Evolutionary conservation across 805 yeast genomes (phyloP), one percentile per base, ranked within the genome.

Genomic region (Blastobotrys peoriensis): DNA sequence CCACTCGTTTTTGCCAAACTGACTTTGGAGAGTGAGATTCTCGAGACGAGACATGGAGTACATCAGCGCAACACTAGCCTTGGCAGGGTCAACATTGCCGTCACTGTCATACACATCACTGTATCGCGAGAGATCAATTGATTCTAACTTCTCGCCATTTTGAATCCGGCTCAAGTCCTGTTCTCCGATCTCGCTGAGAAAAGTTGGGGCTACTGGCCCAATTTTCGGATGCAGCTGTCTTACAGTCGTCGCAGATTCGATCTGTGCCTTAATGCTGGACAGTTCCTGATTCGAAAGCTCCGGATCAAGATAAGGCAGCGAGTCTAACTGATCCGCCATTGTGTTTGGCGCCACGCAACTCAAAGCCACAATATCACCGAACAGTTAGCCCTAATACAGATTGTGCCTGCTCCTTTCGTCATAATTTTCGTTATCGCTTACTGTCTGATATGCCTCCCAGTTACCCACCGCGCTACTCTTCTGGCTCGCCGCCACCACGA

Each of bases 1-100:
- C 64, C 64, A 60, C 34, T 59, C 62, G 33, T 60, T 61, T 39
- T 57, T 50, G 10, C 64, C 64, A 35, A 44, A 52, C 30, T 53
- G 50, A 1, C 47, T 45, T 21, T 59, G 35, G 19, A 60, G 41
- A 18, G 52, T 50, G 21, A 60, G 47, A 35, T 60, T 58, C 33
- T 60, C 64, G 36, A 44, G 47, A 9, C 63, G 44, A 5, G 50
- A 47, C 40, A 48, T 41, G 1, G 63, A 51, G 44, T 60, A 55
- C 10, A 45, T 56, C 20, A 60, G 47, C 15, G 61, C 58, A 8
- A 55, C 47, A 4, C 17, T 18, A 9, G 59, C 61, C 16, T 40
- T 41, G 20, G 41, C 36, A 20, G 56, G 18, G 19, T 49, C 44
- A 34, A 50, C 41, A 6, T 33, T 38, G 6, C 46, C 49, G 5